Conservation (phyloP, 345 rosid species). For the Sonneratia alba region DNA sequence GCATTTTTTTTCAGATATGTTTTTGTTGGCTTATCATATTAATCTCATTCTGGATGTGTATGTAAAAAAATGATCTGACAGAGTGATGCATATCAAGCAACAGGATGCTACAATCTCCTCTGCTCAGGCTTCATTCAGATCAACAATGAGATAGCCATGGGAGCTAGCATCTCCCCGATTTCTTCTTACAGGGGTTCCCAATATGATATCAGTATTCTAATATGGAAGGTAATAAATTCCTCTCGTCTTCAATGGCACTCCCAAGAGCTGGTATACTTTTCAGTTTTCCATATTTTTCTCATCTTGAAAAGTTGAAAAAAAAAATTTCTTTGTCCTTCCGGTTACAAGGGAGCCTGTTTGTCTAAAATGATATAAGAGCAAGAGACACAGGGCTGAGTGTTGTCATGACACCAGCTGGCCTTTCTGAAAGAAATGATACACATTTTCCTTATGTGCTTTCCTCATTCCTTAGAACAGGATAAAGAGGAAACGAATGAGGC, state of each 20-base stretch:
- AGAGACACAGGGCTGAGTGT: too few species aligned
- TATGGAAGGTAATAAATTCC: slow-evolving; percentile 72
- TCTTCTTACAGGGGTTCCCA: slow-evolving; percentile 76
- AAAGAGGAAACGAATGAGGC: too few species aligned
- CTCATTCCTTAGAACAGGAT: too few species aligned
- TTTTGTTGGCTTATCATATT: not conserved
- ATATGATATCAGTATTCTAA: slow-evolving; percentile 90
- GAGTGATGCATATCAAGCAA: slow-evolving; percentile 99
- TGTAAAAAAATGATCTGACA: slow-evolving; percentile 17
- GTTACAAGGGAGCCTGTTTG: too few species aligned
- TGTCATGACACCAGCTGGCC: too few species aligned
- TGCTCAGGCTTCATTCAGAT: slow-evolving; percentile 95
- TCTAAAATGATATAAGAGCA: too few species aligned
- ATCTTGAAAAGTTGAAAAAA: not conserved
- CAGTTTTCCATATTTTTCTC: not conserved
- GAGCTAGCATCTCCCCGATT: slow-evolving; percentile 92
- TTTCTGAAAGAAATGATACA: too few species aligned
- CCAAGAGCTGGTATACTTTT: not conserved
- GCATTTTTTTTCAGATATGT: too few species aligned
- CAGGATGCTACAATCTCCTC: slow-evolving; percentile 94
- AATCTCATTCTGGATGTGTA: not conserved
- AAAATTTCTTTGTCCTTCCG: too few species aligned
- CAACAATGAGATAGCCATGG: slow-evolving; percentile 92
- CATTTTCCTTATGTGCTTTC: too few species aligned
- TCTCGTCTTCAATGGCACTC: not conserved